phyloP scores from a whole-genome alignment of 2,329 filamentous ascomycete genomes.

The Penicillium sp. region DNA sequence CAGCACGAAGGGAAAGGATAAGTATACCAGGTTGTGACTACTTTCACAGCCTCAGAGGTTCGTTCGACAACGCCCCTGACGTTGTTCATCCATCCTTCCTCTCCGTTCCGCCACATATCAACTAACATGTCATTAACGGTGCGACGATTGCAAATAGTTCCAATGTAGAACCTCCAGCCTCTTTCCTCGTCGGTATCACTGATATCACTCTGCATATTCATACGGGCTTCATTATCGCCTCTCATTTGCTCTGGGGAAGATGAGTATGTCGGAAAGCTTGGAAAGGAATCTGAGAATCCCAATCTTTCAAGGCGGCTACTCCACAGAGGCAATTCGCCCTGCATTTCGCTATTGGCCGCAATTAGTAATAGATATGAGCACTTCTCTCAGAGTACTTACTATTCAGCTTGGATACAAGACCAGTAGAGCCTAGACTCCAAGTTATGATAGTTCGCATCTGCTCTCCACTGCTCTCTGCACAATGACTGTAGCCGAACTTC shows the following conservation, averaged over 20 bases:
- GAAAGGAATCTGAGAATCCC: constrained; percentile 22
- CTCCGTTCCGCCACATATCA: constrained; percentile 23
- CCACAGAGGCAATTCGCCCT: constrained; percentile 25
- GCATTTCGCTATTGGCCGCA: constrained; percentile 18
- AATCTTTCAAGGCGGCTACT: constrained; percentile 22
- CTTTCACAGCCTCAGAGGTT: constrained; percentile 15
- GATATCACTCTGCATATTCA: not conserved
- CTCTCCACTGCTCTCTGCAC: constrained; percentile 23
- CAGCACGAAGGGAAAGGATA: not conserved
- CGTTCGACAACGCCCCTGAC: constrained; percentile 13
- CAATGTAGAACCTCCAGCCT: constrained; percentile 26
- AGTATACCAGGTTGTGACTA: constrained; percentile 21
- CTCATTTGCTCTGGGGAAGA: constrained; percentile 15
- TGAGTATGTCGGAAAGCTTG: constrained; percentile 10
- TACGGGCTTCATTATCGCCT: constrained; percentile 4
- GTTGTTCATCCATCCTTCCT: constrained; percentile 20
- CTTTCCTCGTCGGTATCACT: constrained; percentile 20
- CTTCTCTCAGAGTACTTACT: constrained; percentile 3
- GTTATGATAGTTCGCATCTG: constrained; percentile 23
- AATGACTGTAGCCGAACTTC: constrained; percentile 24
- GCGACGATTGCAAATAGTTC: constrained; percentile 23
- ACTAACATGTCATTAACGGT: constrained; percentile 24
- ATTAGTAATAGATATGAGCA: not conserved
- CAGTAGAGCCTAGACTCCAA: constrained; percentile 26
- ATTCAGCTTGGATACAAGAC: constrained; percentile 28